Conservation (phyloP, 805 yeast genomes). For the Yamadazyma phyllophila region DNA sequence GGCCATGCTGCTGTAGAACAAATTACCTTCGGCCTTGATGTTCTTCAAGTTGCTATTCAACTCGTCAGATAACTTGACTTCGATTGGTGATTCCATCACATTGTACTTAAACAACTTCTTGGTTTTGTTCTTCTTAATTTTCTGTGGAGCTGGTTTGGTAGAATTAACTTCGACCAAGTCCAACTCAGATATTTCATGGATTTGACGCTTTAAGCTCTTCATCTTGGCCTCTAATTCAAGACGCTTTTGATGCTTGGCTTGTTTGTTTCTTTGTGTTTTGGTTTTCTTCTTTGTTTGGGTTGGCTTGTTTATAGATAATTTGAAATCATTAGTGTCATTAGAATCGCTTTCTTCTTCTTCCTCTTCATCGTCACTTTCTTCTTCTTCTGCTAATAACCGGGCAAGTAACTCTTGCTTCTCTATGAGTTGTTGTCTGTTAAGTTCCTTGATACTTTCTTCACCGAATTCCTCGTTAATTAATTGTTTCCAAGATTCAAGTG, state of each 20-base stretch:
- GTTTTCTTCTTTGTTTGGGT: constrained; percentile 72
- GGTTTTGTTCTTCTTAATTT: constrained; percentile 20
- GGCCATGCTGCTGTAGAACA: constrained; percentile 78
- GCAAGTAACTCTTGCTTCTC: constrained; percentile 65
- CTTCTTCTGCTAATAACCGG: constrained; percentile 59
- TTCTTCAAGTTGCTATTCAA: constrained; percentile 79
- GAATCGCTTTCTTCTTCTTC: constrained; percentile 46
- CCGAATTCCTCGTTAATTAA: constrained; percentile 66
- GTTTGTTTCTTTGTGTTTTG: constrained; percentile 69
- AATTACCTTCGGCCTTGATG: constrained; percentile 86
- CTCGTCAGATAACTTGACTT: constrained; percentile 87
- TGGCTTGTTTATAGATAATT: constrained; percentile 70
- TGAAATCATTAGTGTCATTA: constrained; percentile 30
- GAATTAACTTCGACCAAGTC: constrained; percentile 24
- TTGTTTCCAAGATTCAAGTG: constrained; percentile 75
- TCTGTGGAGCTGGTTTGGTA: constrained; percentile 6
- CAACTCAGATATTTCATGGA: constrained; percentile 53
- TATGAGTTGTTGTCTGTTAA: constrained; percentile 56
- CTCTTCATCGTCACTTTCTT: constrained; percentile 36
- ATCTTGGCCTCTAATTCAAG: constrained; percentile 53
- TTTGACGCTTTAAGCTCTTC: constrained; percentile 57
- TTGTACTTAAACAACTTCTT: constrained; percentile 44
- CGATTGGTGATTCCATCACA: constrained; percentile 44
- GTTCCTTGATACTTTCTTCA: constrained; percentile 65
- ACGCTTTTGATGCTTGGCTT: constrained; percentile 60